Conservation (phyloP, 768 basidiomycete species). For the Podaxis sp. region DNA sequence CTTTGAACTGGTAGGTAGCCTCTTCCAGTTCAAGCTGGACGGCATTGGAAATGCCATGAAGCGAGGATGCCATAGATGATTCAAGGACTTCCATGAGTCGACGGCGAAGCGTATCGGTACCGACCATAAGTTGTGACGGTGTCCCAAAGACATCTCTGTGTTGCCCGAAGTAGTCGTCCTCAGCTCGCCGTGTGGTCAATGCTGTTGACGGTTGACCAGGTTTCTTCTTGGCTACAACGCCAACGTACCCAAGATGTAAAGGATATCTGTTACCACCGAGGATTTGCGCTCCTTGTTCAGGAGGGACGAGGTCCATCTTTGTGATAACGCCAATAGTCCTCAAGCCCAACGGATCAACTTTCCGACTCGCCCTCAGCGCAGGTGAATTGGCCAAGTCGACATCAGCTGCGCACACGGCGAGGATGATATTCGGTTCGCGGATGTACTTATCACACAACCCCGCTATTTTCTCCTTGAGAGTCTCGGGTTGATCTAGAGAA, state of each 20-base stretch:
- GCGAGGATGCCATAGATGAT: conserved; percentile 93
- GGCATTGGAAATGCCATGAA: conserved; percentile 95
- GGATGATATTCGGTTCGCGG: conserved; percentile 98
- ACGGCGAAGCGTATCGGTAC: conserved; percentile 85
- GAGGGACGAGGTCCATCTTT: conserved; percentile 96
- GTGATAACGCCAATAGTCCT: conserved; percentile 97
- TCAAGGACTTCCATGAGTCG: conserved; percentile 97
- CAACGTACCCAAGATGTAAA: conserved; percentile 96
- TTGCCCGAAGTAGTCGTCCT: conserved; percentile 65
- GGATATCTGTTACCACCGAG: conserved; percentile 91
- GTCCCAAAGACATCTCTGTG: conserved; percentile 62
- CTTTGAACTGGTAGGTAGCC: conserved; percentile 98
- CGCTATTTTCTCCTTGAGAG: conserved; percentile 90
- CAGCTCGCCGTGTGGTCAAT: conserved; percentile 51
- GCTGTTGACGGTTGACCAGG: conserved; percentile 47
- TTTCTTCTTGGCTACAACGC: conserved; percentile 86
- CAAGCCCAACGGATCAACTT: conserved; percentile 91
- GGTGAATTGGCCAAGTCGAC: conserved; percentile 99
- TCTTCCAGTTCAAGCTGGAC: conserved; percentile 98
- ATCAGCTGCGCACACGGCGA: conserved; percentile 98
- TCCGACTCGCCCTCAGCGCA: conserved; percentile 87
- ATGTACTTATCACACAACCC: conserved; percentile 93
- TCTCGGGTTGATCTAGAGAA: conserved; percentile 93
- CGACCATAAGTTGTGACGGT: conserved; percentile 76
- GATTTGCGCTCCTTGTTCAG: conserved; percentile 79